These are phyloP conservation scores for Venturia carpophila DNA, from an alignment of 2,329 filamentous ascomycete genomes.

Conservation along the genomic window DNA sequence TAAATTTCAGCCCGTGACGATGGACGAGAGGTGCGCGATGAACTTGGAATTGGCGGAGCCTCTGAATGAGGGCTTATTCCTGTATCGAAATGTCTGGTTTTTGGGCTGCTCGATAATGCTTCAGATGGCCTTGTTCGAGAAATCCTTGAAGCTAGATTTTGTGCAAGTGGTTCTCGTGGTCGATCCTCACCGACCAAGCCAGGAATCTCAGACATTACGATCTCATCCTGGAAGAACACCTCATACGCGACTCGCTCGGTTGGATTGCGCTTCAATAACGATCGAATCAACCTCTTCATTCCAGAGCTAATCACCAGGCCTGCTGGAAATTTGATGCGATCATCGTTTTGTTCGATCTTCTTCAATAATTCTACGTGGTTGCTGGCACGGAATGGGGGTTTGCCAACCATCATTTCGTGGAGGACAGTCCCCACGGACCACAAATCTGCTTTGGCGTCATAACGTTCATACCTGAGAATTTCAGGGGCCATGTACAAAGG, in stretches of 20 bases:
- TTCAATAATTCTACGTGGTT: constrained; percentile 92
- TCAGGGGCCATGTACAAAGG: constrained; percentile 98
- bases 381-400: constrained; percentile 80
- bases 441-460: constrained; percentile 91
- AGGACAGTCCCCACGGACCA: constrained; percentile 97
- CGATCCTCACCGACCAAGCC: constrained; percentile 69
- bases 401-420: constrained; percentile 89
- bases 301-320: constrained; percentile 63
- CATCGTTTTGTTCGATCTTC: constrained; percentile 83
- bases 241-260: constrained; percentile 80
- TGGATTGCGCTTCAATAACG: constrained; percentile 75
- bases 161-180: constrained; percentile 9
- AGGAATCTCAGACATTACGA: constrained; percentile 69
- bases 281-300: constrained; percentile 73
- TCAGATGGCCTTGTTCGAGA: constrained; percentile 16
- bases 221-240: constrained; percentile 69
- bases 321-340: constrained; percentile 73
- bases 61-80: not conserved
- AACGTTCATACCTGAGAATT: constrained; percentile 93
- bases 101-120: constrained; percentile 11
- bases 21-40: not conserved
- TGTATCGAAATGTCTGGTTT: not conserved
- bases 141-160: constrained; percentile 17
- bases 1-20: constrained; percentile 4
- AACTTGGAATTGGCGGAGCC: not conserved